phyloP scores from a whole-genome alignment of 208 protist species.

The Angomonas ambiguus region DNA sequence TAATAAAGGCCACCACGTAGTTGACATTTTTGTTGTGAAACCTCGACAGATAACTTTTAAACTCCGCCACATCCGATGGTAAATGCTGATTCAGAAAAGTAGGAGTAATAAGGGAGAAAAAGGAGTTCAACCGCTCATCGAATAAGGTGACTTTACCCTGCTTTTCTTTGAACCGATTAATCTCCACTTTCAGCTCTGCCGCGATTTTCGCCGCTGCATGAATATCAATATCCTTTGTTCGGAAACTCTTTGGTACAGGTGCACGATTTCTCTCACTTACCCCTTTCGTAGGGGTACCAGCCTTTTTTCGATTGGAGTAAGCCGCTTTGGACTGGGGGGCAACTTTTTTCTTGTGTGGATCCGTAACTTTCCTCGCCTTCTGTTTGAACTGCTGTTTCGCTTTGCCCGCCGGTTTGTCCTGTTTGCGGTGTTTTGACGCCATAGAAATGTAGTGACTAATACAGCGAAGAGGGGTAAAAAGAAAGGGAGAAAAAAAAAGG shows the following conservation, averaged over 20 bases:
- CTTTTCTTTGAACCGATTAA: conserved; percentile 55
- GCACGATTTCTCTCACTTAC: too few species aligned
- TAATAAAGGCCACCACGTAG: conserved; percentile 49
- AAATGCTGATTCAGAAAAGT: conserved; percentile 77
- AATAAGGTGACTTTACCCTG: conserved; percentile 39
- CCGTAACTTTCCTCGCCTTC: background rate
- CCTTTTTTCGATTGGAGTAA: too few species aligned
- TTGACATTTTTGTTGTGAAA: conserved; percentile 60
- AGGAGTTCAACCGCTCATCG: conserved; percentile 43
- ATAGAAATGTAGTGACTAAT: conserved; percentile 13
- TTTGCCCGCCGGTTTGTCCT: background rate
- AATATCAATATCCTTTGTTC: conserved; percentile 66
- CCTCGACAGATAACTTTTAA: conserved; percentile 66
- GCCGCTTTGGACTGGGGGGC: background rate
- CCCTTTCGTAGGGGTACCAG: too few species aligned
- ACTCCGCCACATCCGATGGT: conserved; percentile 47
- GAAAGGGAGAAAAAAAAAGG: conserved; percentile 1
- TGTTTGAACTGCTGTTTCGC: background rate
- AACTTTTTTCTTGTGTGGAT: background rate
- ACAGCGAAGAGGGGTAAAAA: conserved; percentile 7
- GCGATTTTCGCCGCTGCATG: conserved; percentile 76
- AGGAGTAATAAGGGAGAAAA: conserved; percentile 75
- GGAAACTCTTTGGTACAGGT: conserved; percentile 22
- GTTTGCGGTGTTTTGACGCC: background rate
- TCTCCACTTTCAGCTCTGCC: conserved; percentile 56